Evolutionary conservation across 495 filamentous ascomycete species (phyloP).

Genomic region (Beverwykella pulmonaria): DNA sequence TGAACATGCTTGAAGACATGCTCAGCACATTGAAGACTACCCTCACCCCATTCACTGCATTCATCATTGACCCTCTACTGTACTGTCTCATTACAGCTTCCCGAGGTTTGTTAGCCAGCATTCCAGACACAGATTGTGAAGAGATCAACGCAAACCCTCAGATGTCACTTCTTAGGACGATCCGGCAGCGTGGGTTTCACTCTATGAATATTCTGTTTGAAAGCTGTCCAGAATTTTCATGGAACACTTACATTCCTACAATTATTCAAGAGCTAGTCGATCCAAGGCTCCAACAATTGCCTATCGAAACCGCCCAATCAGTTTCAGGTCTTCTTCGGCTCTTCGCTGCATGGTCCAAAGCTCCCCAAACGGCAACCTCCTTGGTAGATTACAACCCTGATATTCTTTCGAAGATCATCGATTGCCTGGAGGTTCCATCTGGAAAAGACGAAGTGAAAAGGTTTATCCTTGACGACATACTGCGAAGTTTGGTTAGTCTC

Average conservation of each 20-base stretch:
- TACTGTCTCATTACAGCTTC: slow-evolving; percentile 78
- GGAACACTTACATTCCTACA: slow-evolving; percentile 67
- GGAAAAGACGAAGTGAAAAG: slow-evolving; percentile 86
- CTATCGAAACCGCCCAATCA: slow-evolving; percentile 84
- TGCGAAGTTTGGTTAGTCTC: slow-evolving; percentile 68
- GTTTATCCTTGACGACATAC: slow-evolving; percentile 72
- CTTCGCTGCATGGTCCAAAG: slow-evolving; percentile 75
- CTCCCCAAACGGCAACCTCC: slow-evolving; percentile 66
- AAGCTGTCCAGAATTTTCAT: slow-evolving; percentile 64
- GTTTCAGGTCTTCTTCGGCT: slow-evolving; percentile 81
- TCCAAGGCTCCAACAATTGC: slow-evolving; percentile 75
- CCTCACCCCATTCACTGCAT: slow-evolving; percentile 61
- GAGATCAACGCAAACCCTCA: slow-evolving; percentile 37
- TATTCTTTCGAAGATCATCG: slow-evolving; percentile 68
- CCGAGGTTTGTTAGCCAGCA: slow-evolving; percentile 44
- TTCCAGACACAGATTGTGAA: slow-evolving; percentile 49
- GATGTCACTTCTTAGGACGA: slow-evolving; percentile 62
- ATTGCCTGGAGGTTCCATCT: slow-evolving; percentile 70
- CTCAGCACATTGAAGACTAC: slow-evolving; percentile 76
- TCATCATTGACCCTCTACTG: slow-evolving; percentile 71
- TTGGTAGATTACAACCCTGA: slow-evolving; percentile 64
- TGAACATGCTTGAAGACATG: slow-evolving; percentile 89
- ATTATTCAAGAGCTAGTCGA: slow-evolving; percentile 76
- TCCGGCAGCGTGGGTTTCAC: slow-evolving; percentile 74
- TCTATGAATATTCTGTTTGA: slow-evolving; percentile 77